Evolutionary conservation across 768 basidiomycete genomes (phyloP).

Genomic region (Peribolospora kevripleyi): DNA sequence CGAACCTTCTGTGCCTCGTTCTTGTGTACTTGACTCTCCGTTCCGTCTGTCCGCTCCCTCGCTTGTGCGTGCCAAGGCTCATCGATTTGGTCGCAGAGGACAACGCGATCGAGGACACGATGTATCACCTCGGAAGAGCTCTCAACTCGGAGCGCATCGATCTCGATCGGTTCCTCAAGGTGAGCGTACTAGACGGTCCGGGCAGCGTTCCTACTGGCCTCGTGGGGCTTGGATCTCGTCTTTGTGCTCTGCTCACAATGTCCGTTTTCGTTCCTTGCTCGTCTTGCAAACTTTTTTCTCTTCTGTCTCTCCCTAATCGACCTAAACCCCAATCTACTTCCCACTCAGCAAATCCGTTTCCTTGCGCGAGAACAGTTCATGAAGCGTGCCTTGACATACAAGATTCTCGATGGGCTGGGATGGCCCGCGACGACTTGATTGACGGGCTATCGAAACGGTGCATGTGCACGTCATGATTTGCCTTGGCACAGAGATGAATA

Average conservation of each 20-base stretch:
- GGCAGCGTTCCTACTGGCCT: too few species aligned
- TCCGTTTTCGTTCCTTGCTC: not conserved
- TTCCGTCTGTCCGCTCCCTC: not conserved
- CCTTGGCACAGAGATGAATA: too few species aligned
- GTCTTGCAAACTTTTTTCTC: not conserved
- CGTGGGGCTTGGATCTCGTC: slow-evolving; percentile 15
- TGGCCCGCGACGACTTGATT: too few species aligned
- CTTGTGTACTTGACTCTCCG: too few species aligned
- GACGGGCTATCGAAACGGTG: too few species aligned
- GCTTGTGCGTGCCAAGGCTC: slow-evolving; percentile 29
- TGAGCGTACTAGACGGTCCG: slow-evolving; percentile 13
- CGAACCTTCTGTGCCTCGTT: too few species aligned
- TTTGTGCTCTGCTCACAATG: not conserved
- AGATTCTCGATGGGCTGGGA: slow-evolving; percentile 32
- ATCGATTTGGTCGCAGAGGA: slow-evolving; percentile 98
- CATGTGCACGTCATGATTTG: too few species aligned
- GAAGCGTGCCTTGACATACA: slow-evolving; percentile 82
- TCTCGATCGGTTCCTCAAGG: slow-evolving; percentile 79
- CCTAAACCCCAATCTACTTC: not conserved
- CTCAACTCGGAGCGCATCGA: slow-evolving; percentile 61
- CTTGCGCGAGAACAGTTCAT: slow-evolving; percentile 90
- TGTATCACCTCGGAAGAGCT: slow-evolving; percentile 85
- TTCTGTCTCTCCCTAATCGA: slow-evolving; percentile 10
- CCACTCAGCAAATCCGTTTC: slow-evolving; percentile 44
- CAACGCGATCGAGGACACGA: slow-evolving; percentile 91